Evolutionary conservation across 2,329 filamentous ascomycete species (phyloP).

Genomic region (Colletotrichum falcatum): DNA sequence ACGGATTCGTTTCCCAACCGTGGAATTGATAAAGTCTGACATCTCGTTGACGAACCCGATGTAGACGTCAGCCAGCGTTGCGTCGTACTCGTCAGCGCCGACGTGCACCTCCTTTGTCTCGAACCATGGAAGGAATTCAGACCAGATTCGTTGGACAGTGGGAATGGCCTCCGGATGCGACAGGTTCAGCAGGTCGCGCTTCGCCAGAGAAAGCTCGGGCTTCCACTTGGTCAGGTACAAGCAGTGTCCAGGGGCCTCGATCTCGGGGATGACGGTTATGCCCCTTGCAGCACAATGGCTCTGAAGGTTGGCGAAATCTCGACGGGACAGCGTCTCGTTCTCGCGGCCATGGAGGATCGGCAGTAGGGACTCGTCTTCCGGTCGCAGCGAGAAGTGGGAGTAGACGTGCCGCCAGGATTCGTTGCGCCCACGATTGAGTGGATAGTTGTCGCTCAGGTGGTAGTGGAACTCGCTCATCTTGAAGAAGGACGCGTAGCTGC

Average conservation of each 20-base stretch:
- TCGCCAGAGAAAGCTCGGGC: constrained; percentile 60
- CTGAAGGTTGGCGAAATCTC: constrained; percentile 62
- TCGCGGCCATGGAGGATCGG: constrained; percentile 44
- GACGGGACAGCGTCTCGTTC: constrained; percentile 44
- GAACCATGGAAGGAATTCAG: constrained; percentile 66
- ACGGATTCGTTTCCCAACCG: constrained; percentile 56
- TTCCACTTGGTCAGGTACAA: constrained; percentile 67
- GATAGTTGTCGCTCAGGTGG: constrained; percentile 62
- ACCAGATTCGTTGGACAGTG: constrained; percentile 62
- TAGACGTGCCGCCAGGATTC: constrained; percentile 60
- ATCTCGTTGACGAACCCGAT: constrained; percentile 65
- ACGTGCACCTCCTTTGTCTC: constrained; percentile 65
- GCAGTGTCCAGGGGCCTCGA: constrained; percentile 66
- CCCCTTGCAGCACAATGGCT: constrained; percentile 62
- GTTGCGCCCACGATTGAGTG: constrained; percentile 59
- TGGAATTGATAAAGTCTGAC: constrained; percentile 54
- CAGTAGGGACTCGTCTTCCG: constrained; percentile 44
- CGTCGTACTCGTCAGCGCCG: constrained; percentile 65
- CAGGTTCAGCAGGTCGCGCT: constrained; percentile 63
- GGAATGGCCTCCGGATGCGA: constrained; percentile 64
- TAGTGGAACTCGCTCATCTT: constrained; percentile 63
- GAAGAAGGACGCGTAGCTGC: constrained; percentile 59
- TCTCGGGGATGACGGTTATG: constrained; percentile 66
- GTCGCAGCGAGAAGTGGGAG: constrained; percentile 56
- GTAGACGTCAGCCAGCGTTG: constrained; percentile 58